Evolutionary conservation across 1,139 yeast species (phyloP).

Genomic region (Wickerhamomyces sp.): DNA sequence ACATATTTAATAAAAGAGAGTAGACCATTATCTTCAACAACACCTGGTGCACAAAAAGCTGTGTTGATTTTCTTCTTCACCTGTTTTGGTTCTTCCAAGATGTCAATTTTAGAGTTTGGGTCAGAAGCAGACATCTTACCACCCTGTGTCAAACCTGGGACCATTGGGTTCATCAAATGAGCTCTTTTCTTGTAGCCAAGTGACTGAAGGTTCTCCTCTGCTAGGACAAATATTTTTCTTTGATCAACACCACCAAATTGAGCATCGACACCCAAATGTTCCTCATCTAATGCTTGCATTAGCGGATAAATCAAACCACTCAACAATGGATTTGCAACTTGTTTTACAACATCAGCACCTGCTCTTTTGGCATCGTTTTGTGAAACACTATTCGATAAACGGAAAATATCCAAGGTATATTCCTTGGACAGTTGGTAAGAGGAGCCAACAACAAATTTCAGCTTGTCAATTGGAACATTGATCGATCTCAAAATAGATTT

Average conservation of each 20-base stretch:
- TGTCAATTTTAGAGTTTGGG: slow-evolving; percentile 94
- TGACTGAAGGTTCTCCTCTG: slow-evolving; percentile 86
- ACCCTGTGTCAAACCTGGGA: slow-evolving; percentile 94
- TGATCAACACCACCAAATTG: slow-evolving; percentile 99
- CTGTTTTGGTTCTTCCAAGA: slow-evolving; percentile 80
- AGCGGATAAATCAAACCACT: slow-evolving; percentile 95
- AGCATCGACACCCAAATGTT: slow-evolving; percentile 81
- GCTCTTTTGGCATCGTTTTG: slow-evolving; percentile 98
- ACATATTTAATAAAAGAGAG: slow-evolving; percentile 82
- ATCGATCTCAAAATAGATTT: slow-evolving; percentile 81
- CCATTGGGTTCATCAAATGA: slow-evolving; percentile 98
- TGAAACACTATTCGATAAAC: slow-evolving; percentile 73
- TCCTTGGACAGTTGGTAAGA: slow-evolving; percentile 75
- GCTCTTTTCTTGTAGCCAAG: slow-evolving; percentile 96
- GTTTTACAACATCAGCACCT: slow-evolving; percentile 99
- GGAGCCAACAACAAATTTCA: slow-evolving; percentile 81
- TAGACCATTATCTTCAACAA: slow-evolving; percentile 84
- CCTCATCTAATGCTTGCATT: slow-evolving; percentile 98
- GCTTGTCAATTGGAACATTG: slow-evolving; percentile 86
- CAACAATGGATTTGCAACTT: slow-evolving; percentile 87
- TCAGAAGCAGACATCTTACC: slow-evolving; percentile 99
- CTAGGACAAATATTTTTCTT: slow-evolving; percentile 94
- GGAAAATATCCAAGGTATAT: slow-evolving; percentile 86
- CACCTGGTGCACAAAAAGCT: slow-evolving; percentile 97
- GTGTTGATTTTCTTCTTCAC: slow-evolving; percentile 87